A percentile compares a stretch with the other conserved stretches of the same genome.
Evolutionary conservation across 2,329 filamentous ascomycete genomes (phyloP).

Genomic region (Pestalotiopsis sp.): DNA sequence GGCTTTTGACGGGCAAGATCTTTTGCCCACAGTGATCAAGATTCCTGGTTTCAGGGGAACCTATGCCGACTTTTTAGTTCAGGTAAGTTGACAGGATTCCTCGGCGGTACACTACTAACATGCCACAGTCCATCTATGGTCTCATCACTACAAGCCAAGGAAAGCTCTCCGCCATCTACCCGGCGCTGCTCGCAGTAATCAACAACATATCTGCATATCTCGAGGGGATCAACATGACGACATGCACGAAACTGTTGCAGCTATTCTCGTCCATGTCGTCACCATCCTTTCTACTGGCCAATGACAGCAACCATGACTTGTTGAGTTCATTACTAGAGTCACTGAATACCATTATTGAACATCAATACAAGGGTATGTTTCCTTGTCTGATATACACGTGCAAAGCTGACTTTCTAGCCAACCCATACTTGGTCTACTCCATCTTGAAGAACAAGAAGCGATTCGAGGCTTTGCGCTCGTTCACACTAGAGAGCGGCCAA

Average conservation of each 20-base stretch:
- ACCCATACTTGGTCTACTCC: constrained; percentile 78
- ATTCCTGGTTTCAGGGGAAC: constrained; percentile 84
- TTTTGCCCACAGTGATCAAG: constrained; percentile 78
- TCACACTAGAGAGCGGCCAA: constrained; percentile 89
- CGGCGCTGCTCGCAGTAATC: constrained; percentile 86
- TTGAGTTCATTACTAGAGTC: constrained; percentile 84
- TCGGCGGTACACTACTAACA: constrained; percentile 37
- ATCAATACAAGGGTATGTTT: constrained; percentile 75
- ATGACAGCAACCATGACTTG: constrained; percentile 85
- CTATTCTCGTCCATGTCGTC: constrained; percentile 91
- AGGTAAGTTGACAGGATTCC: constrained; percentile 55
- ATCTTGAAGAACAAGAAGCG: constrained; percentile 79
- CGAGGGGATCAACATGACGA: constrained; percentile 72
- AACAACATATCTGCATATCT: constrained; percentile 90
- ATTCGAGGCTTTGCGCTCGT: constrained; percentile 82
- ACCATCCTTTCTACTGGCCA: constrained; percentile 87
- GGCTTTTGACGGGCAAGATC: constrained; percentile 85
- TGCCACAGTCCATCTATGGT: constrained; percentile 90
- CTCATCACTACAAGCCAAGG: constrained; percentile 91
- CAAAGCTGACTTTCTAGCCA: constrained; percentile 54
- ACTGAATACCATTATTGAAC: constrained; percentile 86
- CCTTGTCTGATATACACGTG: not conserved
- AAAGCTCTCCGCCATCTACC: constrained; percentile 87
- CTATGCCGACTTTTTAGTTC: constrained; percentile 92
- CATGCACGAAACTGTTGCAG: constrained; percentile 82